These are phyloP conservation scores for Halophytophthora polymorphica DNA, from an alignment of 352 stramenopile species.

Conservation along the genomic window DNA sequence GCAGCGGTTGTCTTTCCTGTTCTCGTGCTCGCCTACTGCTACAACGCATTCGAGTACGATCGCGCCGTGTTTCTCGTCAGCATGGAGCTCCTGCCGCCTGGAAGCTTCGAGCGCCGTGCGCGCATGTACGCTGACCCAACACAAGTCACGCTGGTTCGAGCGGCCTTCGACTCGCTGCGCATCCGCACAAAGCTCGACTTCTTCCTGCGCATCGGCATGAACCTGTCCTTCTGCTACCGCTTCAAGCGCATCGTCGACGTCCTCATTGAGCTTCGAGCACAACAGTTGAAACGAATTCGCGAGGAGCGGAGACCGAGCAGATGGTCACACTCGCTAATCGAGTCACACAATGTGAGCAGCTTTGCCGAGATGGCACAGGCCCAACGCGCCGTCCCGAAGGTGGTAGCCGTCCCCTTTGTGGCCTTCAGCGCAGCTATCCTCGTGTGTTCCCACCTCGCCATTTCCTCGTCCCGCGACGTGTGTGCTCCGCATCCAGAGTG, in stretches of 20 bases:
- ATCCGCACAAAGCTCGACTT: conserved; percentile 21
- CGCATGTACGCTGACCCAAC: conserved; percentile 23
- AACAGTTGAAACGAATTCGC: conserved; percentile 2
- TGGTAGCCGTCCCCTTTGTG: conserved; percentile 15
- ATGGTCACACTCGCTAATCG: no score
- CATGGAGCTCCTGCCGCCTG: conserved; percentile 16
- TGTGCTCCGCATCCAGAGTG: conserved; percentile 27
- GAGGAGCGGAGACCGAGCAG: not conserved
- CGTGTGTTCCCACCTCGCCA: conserved; percentile 9
- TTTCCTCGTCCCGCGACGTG: conserved; percentile 7
- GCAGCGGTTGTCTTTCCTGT: conserved; percentile 30
- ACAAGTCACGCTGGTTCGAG: conserved; percentile 25
- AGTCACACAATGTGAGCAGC: no score
- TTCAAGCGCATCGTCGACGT: conserved; percentile 37
- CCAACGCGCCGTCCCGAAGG: conserved; percentile 19
- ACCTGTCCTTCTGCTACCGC: conserved; percentile 32
- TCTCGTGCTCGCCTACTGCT: conserved; percentile 18
- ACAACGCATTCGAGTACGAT: conserved; percentile 28
- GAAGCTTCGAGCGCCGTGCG: conserved; percentile 34
- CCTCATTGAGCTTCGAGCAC: conserved; percentile 16
- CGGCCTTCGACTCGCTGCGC: conserved; percentile 33
- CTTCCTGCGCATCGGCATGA: conserved; percentile 35
- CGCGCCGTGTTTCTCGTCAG: conserved; percentile 20
- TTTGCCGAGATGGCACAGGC: no score
- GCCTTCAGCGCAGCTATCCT: conserved; percentile 9